Base-by-base conservation (phyloP, 2,329 filamentous ascomycete species). In the Ophiostoma fasciatum region DNA sequence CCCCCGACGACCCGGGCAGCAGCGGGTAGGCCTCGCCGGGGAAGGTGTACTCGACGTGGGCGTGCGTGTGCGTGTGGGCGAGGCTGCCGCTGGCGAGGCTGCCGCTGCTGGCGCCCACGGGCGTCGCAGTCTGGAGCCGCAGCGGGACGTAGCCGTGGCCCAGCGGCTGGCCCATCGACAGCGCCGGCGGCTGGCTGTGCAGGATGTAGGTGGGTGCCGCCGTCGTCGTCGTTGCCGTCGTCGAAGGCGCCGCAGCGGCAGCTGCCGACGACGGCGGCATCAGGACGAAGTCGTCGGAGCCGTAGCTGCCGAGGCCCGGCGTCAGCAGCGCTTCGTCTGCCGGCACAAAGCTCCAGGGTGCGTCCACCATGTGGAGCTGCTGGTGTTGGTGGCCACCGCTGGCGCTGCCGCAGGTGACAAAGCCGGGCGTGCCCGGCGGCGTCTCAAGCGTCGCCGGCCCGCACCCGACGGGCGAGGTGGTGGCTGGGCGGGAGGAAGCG, bases 41-140 rank as follows among this genome's bases (percentile, higher is more conserved):
- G 58, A 68, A 71, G 45, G 63, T 62, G 46, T 66, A 71, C 42
- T 71, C 66, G 13, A 61, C 49, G n/a, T n/a, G n/a, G n/a, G n/a
- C n/a, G n/a, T n/a, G n/a, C n/a, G n/a, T n/a, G n/a, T n/a, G n/a
- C n/a, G n/a, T n/a, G n/a, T n/a, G n/a, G n/a, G n/a, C n/a, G n/a
- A n/a, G n/a, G n/a, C n/a, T n/a, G n/a, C n/a, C n/a, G n/a, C 28
- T 61, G 64, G 21, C 44, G 41, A 3, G 52, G 49, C 53, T 21
- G 38, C 42, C 39, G 31, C 49, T 37, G 54, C 52, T 35, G 50
- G 55, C 20, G n/a, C n/a, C n/a, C n/a, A n/a, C n/a, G n/a, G n/a
- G n/a, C n/a, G n/a, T n/a, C n/a, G n/a, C n/a, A n/a, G n/a, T n/a
- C 47, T 50, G 42, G 11, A 40, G 18, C n/a, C 10, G 36, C 35